Evolutionary conservation across 176 grass and related monocot genomes (phyloP).

Genomic region (Olyra latifolia): DNA sequence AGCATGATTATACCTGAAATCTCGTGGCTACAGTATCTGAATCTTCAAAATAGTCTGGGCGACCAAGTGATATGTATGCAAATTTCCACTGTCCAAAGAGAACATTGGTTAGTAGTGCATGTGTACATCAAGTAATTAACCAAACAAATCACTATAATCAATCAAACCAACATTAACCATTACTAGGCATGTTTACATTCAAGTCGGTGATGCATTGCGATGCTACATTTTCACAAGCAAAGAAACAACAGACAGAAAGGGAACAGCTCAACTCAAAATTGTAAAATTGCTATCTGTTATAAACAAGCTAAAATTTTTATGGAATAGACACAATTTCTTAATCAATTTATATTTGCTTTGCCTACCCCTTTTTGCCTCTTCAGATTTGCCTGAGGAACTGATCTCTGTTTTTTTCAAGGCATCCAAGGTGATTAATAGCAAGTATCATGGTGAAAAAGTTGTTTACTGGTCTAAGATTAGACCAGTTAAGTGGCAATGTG

Average conservation of each 20-base stretch:
- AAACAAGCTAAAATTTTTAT: not conserved
- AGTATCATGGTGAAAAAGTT: not conserved
- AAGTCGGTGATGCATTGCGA: constrained; percentile 1
- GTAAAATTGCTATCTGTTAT: not conserved
- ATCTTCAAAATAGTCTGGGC: constrained; percentile 97
- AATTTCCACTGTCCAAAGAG: constrained; percentile 83
- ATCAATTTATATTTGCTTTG: not conserved
- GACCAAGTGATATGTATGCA: constrained; percentile 91
- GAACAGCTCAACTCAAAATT: not conserved
- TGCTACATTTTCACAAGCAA: constrained; percentile 14
- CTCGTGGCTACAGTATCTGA: constrained; percentile 67
- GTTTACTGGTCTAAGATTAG: not conserved
- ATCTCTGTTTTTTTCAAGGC: not conserved
- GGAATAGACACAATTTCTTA: not conserved
- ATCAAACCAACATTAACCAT: not conserved
- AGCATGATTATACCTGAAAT: constrained; percentile 71
- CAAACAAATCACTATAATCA: not conserved
- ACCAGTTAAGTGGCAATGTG: not conserved
- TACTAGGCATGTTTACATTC: constrained; percentile 10
- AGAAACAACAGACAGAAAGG: not conserved
- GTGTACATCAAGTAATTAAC: not conserved
- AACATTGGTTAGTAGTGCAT: constrained; percentile 5
- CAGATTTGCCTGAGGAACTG: not conserved
- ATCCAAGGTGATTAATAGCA: not conserved
- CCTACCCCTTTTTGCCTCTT: not conserved